Evolutionary conservation across 2,329 filamentous ascomycete genomes (phyloP).

Genomic region (Aspergillus pseudoviridinutans): DNA sequence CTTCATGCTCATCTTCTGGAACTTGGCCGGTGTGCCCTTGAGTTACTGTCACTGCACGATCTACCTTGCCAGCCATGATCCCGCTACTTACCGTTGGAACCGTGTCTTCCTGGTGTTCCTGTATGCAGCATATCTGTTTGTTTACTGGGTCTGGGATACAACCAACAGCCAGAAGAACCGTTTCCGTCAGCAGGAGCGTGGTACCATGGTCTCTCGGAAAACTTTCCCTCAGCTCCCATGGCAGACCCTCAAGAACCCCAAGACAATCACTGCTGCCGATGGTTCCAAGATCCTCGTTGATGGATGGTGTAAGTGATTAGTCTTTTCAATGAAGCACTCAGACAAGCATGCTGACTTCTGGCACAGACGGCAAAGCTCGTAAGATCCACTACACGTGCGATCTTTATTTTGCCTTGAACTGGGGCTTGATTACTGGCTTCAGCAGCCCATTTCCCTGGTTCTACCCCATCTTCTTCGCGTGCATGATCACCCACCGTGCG

Average conservation of each 20-base stretch:
- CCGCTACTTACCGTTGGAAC: slow-evolving; percentile 73
- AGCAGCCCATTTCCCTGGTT: slow-evolving; percentile 83
- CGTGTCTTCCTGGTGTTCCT: slow-evolving; percentile 61
- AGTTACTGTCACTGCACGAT: slow-evolving; percentile 93
- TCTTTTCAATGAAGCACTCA: neutral
- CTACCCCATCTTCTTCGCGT: slow-evolving; percentile 74
- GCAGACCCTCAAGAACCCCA: slow-evolving; percentile 76
- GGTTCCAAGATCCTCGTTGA: slow-evolving; percentile 77
- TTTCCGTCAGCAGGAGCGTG: slow-evolving; percentile 76
- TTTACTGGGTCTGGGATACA: slow-evolving; percentile 91
- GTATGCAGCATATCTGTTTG: slow-evolving; percentile 69
- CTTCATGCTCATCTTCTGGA: slow-evolving; percentile 98
- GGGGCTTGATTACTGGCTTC: slow-evolving; percentile 80
- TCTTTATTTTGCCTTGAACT: slow-evolving; percentile 69
- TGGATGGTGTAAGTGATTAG: slow-evolving; percentile 66
- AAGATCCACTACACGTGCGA: slow-evolving; percentile 83
- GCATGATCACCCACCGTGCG: slow-evolving; percentile 77
- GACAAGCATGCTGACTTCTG: slow-evolving; percentile 14
- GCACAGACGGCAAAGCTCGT: slow-evolving; percentile 62
- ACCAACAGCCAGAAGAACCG: slow-evolving; percentile 92
- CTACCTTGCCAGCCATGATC: slow-evolving; percentile 79
- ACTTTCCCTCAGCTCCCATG: slow-evolving; percentile 90
- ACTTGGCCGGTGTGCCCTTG: slow-evolving; percentile 83
- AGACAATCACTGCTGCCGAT: slow-evolving; percentile 67
- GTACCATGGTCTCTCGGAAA: slow-evolving; percentile 64